phyloP scores from a whole-genome alignment of 2,329 filamentous ascomycete species.

The Venturia aucupariae region DNA sequence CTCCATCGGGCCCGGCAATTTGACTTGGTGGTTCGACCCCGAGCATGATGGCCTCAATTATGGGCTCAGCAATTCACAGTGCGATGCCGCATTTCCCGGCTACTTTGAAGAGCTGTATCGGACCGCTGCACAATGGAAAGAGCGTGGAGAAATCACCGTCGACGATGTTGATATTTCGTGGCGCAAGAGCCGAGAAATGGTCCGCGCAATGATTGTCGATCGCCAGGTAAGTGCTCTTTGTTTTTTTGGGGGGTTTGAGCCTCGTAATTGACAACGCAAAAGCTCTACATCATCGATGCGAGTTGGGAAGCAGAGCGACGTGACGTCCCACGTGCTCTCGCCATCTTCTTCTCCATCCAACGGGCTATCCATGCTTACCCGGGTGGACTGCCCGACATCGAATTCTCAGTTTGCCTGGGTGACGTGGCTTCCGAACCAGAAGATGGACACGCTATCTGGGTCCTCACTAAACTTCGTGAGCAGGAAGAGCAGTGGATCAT shows the following conservation, averaged over 20 bases:
- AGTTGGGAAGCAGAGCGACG: constrained; percentile 19
- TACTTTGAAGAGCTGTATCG: constrained; percentile 22
- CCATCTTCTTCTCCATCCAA: constrained; percentile 46
- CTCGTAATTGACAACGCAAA: background rate
- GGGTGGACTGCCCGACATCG: constrained; percentile 39
- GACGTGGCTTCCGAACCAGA: constrained; percentile 15
- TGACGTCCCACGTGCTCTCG: constrained; percentile 25
- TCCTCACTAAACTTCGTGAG: constrained; percentile 14
- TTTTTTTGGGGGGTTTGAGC: background rate
- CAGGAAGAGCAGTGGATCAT: constrained; percentile 18
- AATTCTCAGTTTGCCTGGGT: constrained; percentile 42
- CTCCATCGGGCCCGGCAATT: background rate
- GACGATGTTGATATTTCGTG: constrained; percentile 4
- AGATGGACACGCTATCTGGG: constrained; percentile 14
- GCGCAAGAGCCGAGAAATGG: constrained; percentile 14
- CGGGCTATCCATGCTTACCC: constrained; percentile 44
- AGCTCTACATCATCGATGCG: constrained; percentile 28
- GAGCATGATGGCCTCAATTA: constrained; percentile 21
- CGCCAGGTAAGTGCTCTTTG: constrained; percentile 19
- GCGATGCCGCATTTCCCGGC: constrained; percentile 19
- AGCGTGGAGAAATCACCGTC: constrained; percentile 14
- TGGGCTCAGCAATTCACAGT: constrained; percentile 18
- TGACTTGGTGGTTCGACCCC: constrained; percentile 10
- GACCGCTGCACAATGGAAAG: constrained; percentile 16
- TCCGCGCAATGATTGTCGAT: constrained; percentile 24